Evolutionary conservation across 73 alveolate species (phyloP).

Genomic region (Tetrahymena elliotti): DNA sequence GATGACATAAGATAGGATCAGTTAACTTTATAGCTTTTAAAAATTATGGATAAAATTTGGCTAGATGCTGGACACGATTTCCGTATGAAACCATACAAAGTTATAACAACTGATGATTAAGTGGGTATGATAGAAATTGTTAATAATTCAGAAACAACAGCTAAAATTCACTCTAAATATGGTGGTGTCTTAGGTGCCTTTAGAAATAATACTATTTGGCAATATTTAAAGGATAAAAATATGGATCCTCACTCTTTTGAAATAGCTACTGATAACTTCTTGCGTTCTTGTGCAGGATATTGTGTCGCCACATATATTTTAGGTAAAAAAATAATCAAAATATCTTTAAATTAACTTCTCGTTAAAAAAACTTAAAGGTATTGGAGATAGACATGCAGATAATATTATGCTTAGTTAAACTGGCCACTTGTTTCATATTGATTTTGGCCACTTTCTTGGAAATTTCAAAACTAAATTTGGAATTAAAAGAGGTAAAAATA

Average conservation of each 20-base stretch:
- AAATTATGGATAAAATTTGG: conserved; percentile 93
- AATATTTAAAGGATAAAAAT: conserved; percentile 41
- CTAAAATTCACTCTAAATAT: conserved; percentile 13
- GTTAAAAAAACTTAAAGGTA: neutral
- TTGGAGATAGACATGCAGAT: conserved; percentile 96
- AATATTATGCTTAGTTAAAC: conserved; percentile 82
- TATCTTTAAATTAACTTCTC: neutral
- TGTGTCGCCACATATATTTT: conserved; percentile 93
- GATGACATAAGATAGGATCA: conserved; percentile 97
- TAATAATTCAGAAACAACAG: conserved; percentile 45
- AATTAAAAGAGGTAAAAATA: conserved; percentile 79
- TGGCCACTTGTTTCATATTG: conserved; percentile 96
- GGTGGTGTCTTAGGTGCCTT: conserved; percentile 54
- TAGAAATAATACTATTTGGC: conserved; percentile 37
- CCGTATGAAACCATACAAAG: conserved; percentile 86
- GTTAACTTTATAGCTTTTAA: conserved; percentile 79
- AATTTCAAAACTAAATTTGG: conserved; percentile 86
- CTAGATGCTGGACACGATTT: conserved; percentile 85
- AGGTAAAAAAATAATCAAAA: conserved; percentile 15
- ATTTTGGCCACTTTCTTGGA: conserved; percentile 98
- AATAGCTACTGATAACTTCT: conserved; percentile 63
- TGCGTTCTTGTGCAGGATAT: conserved; percentile 86
- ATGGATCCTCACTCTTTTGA: conserved; percentile 33
- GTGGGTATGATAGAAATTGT: conserved; percentile 95
- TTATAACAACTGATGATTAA: conserved; percentile 81